Conservation (phyloP, 371 early-diverging fungal genomes). For the Apophysomyces sp. region DNA sequence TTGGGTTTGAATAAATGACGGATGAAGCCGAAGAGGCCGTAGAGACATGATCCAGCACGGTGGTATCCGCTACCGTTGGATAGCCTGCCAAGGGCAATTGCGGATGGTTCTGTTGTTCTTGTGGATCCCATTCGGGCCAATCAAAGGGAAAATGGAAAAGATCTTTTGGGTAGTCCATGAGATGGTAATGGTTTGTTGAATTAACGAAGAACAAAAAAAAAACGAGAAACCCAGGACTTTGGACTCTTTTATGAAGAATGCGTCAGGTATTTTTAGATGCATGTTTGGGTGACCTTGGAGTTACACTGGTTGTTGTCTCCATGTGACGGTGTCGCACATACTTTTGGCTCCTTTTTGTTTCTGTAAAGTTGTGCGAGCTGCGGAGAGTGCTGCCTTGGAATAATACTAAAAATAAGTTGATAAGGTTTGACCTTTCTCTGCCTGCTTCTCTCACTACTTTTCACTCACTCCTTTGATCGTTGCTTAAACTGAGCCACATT, state of each 20-base stretch:
- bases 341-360: background rate
- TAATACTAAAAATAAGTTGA: background rate
- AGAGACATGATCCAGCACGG: background rate
- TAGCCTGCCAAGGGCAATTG: background rate
- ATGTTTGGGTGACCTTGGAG: background rate
- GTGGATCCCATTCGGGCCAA: background rate
- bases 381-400: background rate
- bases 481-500: background rate
- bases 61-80: background rate
- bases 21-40: background rate
- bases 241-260: background rate
- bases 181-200: no score
- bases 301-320: background rate
- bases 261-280: conserved; percentile 4
- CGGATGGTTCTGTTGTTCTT: background rate
- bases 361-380: background rate
- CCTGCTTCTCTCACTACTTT: background rate
- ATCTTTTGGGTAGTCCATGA: background rate
- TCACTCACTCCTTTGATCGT: background rate
- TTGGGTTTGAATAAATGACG: background rate
- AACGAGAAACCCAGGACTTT: background rate
- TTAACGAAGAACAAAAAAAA: background rate
- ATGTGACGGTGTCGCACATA: background rate
- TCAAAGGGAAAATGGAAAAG: background rate
- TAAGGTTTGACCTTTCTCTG: background rate